Evolutionary conservation across 257 asterid species (phyloP).

Genomic region (Forsythia viridissima): DNA sequence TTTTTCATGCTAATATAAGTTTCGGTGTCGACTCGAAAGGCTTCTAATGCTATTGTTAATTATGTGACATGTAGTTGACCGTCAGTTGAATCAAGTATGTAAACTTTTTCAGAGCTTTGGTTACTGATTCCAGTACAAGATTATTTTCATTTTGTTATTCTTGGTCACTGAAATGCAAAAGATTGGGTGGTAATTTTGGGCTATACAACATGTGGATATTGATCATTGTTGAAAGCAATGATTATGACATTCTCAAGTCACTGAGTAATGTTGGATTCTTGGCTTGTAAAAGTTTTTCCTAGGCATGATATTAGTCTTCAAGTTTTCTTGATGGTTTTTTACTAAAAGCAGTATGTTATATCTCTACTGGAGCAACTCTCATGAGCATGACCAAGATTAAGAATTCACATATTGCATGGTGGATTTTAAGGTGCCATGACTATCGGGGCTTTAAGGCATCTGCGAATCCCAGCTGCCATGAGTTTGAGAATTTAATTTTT

Average conservation of each 20-base stretch:
- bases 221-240: background rate
- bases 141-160: constrained; percentile 9
- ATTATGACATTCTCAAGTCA: background rate
- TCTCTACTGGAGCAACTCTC: background rate
- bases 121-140: background rate
- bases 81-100: background rate
- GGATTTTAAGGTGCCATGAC: background rate
- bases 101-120: background rate
- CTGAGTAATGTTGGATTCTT: too few relatives aligned
- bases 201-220: background rate
- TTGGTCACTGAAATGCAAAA: background rate
- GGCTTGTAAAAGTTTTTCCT: background rate
- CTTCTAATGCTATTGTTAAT: background rate
- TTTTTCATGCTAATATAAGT: background rate
- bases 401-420: background rate
- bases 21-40: background rate
- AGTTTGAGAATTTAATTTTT: background rate
- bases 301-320: background rate
- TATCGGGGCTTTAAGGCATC: background rate
- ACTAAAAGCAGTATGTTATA: background rate
- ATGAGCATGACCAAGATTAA: background rate
- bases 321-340: background rate
- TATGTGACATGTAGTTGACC: constrained; percentile 6
- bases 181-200: background rate
- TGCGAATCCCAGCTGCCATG: background rate